Percentiles rank a stretch among this genome's conserved stretches.
Evolutionary conservation across 2,329 filamentous ascomycete species (phyloP).

Genomic region (Botrytis pseudocinerea): DNA sequence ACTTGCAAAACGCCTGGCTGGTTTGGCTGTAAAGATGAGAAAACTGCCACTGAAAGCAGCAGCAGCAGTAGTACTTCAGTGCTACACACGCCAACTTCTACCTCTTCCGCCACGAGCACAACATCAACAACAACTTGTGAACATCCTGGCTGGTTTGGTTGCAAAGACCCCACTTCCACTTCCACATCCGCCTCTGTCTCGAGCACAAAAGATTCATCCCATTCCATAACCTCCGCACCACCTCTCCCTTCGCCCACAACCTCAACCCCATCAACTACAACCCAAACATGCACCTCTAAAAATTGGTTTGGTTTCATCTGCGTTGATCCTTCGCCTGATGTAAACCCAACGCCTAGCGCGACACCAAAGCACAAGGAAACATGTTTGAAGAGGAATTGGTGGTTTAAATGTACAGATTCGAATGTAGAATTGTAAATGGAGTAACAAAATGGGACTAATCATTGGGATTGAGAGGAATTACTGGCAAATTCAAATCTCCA

Average conservation of each 20-base stretch:
- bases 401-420: constrained; percentile 39
- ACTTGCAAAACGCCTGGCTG: constrained; percentile 49
- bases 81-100: constrained; percentile 24
- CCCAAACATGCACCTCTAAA: constrained; percentile 34
- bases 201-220: constrained; percentile 38
- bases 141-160: constrained; percentile 49
- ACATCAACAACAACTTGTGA: constrained; percentile 42
- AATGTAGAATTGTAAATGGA: neutral
- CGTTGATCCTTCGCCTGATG: constrained; percentile 35
- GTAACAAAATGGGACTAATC: neutral
- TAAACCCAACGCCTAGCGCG: constrained; percentile 26
- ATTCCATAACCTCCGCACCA: constrained; percentile 42
- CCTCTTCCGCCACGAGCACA: constrained; percentile 25
- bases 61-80: constrained; percentile 34
- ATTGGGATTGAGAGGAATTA: neutral
- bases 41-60: constrained; percentile 44
- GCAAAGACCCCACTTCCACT: constrained; percentile 50
- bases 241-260: constrained; percentile 31
- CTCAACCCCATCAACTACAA: constrained; percentile 31
- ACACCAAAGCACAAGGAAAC: constrained; percentile 26
- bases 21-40: constrained; percentile 53
- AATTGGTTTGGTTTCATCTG: constrained; percentile 39
- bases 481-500: neutral
- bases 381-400: constrained; percentile 35
- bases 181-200: constrained; percentile 33